A percentile compares a stretch with the other conserved stretches of the same genome.
Conservation (phyloP, 805 yeast species). For the Blastobotrys attinorum region DNA sequence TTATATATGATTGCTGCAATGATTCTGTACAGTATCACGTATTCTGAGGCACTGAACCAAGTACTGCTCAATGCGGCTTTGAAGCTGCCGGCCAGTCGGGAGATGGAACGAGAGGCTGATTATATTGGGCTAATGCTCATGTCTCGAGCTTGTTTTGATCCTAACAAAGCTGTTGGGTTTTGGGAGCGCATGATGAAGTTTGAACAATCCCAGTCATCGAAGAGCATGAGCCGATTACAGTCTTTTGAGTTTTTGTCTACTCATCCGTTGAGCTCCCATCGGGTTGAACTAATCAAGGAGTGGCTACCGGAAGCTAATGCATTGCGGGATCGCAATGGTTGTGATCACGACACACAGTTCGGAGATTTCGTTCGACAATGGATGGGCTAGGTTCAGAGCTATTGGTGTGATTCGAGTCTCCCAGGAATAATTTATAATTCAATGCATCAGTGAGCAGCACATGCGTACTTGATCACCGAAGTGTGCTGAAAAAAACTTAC, state of each 20-base stretch:
- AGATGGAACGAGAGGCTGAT: slow-evolving; percentile 95
- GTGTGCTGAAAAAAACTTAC: too few species aligned
- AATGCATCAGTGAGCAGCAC: too few species aligned
- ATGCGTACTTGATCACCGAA: too few species aligned
- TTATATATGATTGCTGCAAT: slow-evolving; percentile 49
- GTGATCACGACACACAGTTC: slow-evolving; percentile 19
- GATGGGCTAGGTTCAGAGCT: too few species aligned
- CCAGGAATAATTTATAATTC: too few species aligned
- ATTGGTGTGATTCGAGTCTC: too few species aligned
- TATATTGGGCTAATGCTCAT: slow-evolving; percentile 86
- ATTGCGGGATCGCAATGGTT: slow-evolving; percentile 36
- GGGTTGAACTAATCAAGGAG: slow-evolving; percentile 57
- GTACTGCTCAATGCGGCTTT: slow-evolving; percentile 48
- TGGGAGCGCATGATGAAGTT: slow-evolving; percentile 75
- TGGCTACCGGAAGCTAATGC: slow-evolving; percentile 47
- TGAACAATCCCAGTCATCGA: slow-evolving; percentile 32
- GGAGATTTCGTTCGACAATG: neutral
- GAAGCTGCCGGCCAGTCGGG: slow-evolving; percentile 79
- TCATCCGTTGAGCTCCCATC: slow-evolving; percentile 76
- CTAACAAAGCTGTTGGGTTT: slow-evolving; percentile 60
- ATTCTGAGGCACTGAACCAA: slow-evolving; percentile 45
- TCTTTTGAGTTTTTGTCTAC: slow-evolving; percentile 68
- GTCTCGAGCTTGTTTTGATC: slow-evolving; percentile 83
- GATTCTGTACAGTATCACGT: slow-evolving; percentile 51
- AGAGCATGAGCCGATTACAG: slow-evolving; percentile 17